Evolutionary conservation across 805 yeast species (phyloP), one percentile per base, ranked within the genome.

Genomic region (Wickerhamomyces chambardii): DNA sequence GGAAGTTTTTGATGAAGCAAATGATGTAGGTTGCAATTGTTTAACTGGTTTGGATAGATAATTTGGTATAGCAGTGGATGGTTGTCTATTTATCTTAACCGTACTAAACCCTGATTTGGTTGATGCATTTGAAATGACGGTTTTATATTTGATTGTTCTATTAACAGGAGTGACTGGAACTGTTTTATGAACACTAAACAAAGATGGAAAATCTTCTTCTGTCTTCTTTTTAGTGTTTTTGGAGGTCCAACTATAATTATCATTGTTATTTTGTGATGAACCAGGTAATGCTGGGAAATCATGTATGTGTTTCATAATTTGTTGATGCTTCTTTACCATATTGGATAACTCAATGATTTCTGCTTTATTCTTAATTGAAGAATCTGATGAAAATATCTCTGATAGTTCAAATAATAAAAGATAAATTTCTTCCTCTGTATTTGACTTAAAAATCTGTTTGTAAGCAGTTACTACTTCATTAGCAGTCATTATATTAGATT

Each of bases 361-460:
- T 1, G 58, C 47, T 0, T 80, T 66, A n/a, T 56, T 56, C 15
- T 58, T 47, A 11, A 14, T 8, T 8, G 7, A 6, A 11, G 27
- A 24, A 11, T 11, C 6, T 6, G 7, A 11, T 1, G 78, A 68
- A 44, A 68, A 73, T 3, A 78, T 53, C 42, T 78, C 81, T 4
- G 78, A 59, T 35, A 80, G 59, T 43, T 83, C 90, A 36, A 66
- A 68, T 6, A 84, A 41, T 31, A 85, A 55, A 6, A 82, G 53
- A 37, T 68, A 61, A 14, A 78, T 53, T 38, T 84, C 87, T 6
- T 70, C 69, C 40, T 62, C 52, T 0, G 53, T 34, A 9, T 41
- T 48, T 3, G 47, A 42, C 0, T 47, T 51, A 45, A 84, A 83
- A 10, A 84, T 48, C 1, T 56, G 48, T 28, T 59, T 51, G 53